Base-by-base conservation (phyloP, 2,329 filamentous ascomycete species). In the Penicillium nordicum region DNA sequence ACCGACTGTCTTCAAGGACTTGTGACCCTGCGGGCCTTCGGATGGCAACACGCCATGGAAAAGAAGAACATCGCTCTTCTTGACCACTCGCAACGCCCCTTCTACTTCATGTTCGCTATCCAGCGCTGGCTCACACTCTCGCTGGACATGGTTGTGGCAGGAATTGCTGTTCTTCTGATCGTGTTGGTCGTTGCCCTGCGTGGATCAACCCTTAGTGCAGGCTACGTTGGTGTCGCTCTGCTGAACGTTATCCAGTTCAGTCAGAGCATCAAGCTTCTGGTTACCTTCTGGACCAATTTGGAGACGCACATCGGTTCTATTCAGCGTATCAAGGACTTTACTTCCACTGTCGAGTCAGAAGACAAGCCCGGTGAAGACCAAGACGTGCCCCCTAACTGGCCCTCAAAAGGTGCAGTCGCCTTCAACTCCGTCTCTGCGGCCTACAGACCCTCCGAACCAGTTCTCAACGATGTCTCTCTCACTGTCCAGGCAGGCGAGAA, bases 251-350 rank as follows among this genome's bases (percentile, higher is more conserved):
- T 84, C 27, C 69, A 76, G 23, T 82, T 85, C 67, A 82, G 78
- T 42, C 74, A 79, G 42, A 78, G 74, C 50, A 74, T 85, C 56
- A 80, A 79, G 54, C 66, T 78, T 10, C 67, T 83, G n/a, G 74
- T 83, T 8, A 74, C 74, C 18, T 78, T 76, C 44, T 86, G 82
- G 82, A 85, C 83, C 0, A 75, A 77, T 41, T 70, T 86, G 16
- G 84, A 86, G 61, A 85, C 82, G 0, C 78, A 79, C 37, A 78
- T 86, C 43, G 83, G 83, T 8, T 82, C 82, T 10, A 77, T 86
- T 9, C 74, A 79, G 5, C 76, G 84, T 23, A 76, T 85, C 58
- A 82, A 80, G 64, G 75, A 76, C n/a, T 84, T 84, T 58, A 76
- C 74, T 1, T 72, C 74, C 7, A 74, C 72, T 30, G 76, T 78